Conservation (phyloP, 192 early-diverging fungal species). For the Coemansia sp. region DNA sequence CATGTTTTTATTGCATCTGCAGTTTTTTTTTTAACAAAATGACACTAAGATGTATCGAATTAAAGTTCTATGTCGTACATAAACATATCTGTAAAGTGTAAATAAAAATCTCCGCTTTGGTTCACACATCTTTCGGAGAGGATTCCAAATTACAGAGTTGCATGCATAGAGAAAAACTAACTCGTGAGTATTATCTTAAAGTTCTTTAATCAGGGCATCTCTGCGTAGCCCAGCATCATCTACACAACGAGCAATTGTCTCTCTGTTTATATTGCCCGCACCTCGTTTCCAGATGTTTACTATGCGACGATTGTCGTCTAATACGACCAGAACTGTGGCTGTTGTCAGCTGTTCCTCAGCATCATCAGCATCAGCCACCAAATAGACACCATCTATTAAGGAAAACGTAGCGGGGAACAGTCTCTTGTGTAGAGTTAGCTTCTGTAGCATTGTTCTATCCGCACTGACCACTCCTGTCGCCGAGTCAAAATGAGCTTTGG, state of each 20-base stretch:
- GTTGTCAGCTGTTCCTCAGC: constrained; percentile 45
- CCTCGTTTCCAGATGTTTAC: constrained; percentile 54
- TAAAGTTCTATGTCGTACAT: neutral
- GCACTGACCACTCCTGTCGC: constrained; percentile 66
- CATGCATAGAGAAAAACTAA: neutral
- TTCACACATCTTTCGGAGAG: neutral
- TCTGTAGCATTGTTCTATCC: constrained; percentile 15
- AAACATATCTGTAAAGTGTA: too few species aligned
- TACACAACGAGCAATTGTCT: constrained; percentile 32
- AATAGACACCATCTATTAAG: constrained; percentile 36
- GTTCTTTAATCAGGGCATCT: constrained; percentile 7
- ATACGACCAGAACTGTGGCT: constrained; percentile 30
- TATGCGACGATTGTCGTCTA: constrained; percentile 21
- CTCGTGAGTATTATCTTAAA: neutral
- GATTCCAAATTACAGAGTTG: neutral
- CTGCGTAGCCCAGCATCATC: constrained; percentile 16
- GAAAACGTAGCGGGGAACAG: constrained; percentile 42
- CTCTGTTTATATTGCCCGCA: constrained; percentile 17
- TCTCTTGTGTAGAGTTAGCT: constrained; percentile 14
- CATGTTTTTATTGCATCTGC: too few species aligned
- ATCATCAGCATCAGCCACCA: constrained; percentile 52
- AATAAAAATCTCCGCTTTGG: neutral
- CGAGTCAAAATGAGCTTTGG: constrained; percentile 64
- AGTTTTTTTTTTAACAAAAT: neutral
- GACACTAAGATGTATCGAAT: neutral